phyloP scores from a whole-genome alignment of 1,284 basidiomycete species.

The Phenoliferia sp. region DNA sequence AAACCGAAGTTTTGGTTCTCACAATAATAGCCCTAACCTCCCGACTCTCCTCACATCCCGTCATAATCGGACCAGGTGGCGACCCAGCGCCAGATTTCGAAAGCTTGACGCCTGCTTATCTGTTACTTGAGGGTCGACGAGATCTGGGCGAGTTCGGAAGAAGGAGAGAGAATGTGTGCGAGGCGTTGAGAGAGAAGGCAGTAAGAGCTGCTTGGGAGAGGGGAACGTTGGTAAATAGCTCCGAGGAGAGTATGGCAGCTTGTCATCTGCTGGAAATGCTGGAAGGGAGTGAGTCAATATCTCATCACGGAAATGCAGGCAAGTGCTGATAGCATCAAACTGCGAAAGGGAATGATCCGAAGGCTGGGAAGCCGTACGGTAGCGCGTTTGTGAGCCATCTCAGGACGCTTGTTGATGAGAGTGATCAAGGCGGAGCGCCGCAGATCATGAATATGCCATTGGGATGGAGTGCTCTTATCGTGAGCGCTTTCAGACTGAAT shows the following conservation, averaged over 20 bases:
- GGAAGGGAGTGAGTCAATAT: constrained; percentile 16
- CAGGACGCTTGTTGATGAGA: constrained; percentile 22
- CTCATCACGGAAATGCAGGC: too few species aligned
- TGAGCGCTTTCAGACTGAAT: too few species aligned
- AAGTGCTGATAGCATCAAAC: not conserved
- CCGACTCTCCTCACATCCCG: constrained; percentile 26
- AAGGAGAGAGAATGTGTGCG: constrained; percentile 16
- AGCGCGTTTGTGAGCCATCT: constrained; percentile 29
- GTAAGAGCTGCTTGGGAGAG: constrained; percentile 25
- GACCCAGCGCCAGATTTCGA: constrained; percentile 12
- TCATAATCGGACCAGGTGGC: constrained; percentile 11
- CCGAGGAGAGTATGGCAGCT: constrained; percentile 26
- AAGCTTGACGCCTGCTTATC: constrained; percentile 10
- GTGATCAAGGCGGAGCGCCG: constrained; percentile 8
- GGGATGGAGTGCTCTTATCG: constrained; percentile 29
- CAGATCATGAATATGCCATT: constrained; percentile 25
- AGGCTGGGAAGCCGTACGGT: constrained; percentile 26
- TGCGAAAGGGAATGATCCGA: constrained; percentile 13
- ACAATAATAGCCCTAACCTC: constrained; percentile 28
- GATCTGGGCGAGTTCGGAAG: constrained; percentile 25
- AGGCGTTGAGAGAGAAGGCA: constrained; percentile 14
- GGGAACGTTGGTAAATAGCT: constrained; percentile 22
- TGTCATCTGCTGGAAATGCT: constrained; percentile 31
- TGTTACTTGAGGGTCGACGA: not conserved
- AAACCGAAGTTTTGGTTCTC: constrained; percentile 27